Base-by-base conservation (phyloP, 192 early-diverging fungal species). In the Coemansia sp. region DNA sequence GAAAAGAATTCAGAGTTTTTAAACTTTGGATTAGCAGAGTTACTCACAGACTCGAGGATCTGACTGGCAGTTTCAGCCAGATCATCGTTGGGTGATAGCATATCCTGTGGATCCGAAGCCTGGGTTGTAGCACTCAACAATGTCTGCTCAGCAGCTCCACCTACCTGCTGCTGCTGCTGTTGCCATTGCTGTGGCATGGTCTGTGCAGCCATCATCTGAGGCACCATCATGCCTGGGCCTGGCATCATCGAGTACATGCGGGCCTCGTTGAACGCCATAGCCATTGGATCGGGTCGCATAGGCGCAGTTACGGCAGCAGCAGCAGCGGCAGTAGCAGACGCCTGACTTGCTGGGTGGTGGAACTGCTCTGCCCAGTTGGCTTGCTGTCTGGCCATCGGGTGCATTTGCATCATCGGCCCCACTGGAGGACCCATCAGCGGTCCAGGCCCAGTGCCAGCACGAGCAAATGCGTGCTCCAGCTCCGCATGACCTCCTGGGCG, bases 1-100 rank as follows among this genome's bases (percentile, higher is more conserved):
- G 87, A 88, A 81, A 98, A 79, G 69, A 99, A 99, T 46, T 93
- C 89, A 16, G 94, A 97, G 64, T 92, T 88, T 68, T 92, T 90
- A 71, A 99, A 96, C 81, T 98, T 98, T 36, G 97, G 95, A 65
- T 98, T 97, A 46, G 87, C 81, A 5, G 90, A 85, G n/a, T 72
- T 79, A 36, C 88, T 76, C 18, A 98, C 91, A 36, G 90, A 87
- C 38, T 93, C 89, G 15, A 97, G 74, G 29, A 99, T 86, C 64
- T 92, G 83, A 11, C 88, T 90, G 31, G 97, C 97, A 1, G 93
- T 94, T 55, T 88, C 83, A 6, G 93, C 90, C 15, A 98, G 86
- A 22, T 91, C 88, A 18, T 94, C 91, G 39, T 90, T 50, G 16
- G 57, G 18, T 3, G 57, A 34, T n/a, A 60, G 15, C 16, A 12